Base-by-base conservation (phyloP, 805 yeast species). In the Yarrowia deformans region DNA sequence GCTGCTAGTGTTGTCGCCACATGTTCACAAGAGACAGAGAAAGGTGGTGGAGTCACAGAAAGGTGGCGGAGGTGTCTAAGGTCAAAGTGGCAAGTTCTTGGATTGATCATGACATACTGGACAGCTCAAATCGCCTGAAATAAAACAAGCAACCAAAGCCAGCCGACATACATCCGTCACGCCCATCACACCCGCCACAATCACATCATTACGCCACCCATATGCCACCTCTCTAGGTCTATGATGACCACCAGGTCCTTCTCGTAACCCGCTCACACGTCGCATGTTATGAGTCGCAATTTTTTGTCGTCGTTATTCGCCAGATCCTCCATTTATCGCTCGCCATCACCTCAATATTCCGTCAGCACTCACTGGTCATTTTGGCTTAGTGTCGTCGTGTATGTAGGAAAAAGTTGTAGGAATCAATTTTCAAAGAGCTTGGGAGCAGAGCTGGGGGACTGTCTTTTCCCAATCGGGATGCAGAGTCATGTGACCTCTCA, bases 341-440 rank as follows among this genome's bases (percentile, higher is more conserved):
- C 50, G 14, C 34, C 54, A 35, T 35, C 37, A 34, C 19, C 19
- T 61, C 67, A 32, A 19, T 48, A 49, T 29, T 37, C 35, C 56
- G 45, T 48, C 56, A 66, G 69, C 72, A 75, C 74, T 69, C 71
- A 72, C 75, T 73, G 52, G 76, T 73, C 75, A 73, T 72, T 68
- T 69, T 67, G 68, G 39, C 61, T 63, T 70, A 43, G 60, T 71
- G 70, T 19, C 63, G 66, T 60, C 66, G 66, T 60, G 66, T 56
- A 56, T 60, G 66, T 60, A 45, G 52, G 66, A 60, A 60, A 60
- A 60, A 60, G 66, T 60, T 60, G 66, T 60, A 45, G 66, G 66
- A 60, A 60, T 60, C 66, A 60, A 43, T 43, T 60, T 60, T 60
- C 66, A 45, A 60, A 60, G 66, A 60, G 66, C 66, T 60, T 60